Evolutionary conservation across 148 eudicot species (phyloP).

Genomic region (Limonium bicolor): DNA sequence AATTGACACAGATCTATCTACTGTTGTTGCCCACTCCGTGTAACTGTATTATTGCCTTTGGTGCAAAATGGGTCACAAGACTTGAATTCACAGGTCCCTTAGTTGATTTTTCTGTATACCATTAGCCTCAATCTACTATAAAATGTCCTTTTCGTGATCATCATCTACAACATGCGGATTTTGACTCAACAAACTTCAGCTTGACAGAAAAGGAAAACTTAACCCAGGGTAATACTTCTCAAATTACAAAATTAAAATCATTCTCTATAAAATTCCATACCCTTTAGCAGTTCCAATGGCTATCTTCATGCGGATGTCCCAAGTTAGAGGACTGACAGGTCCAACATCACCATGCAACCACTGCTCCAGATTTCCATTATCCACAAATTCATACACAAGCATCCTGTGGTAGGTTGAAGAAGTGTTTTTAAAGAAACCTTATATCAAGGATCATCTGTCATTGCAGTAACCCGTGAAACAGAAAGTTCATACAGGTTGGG

Average conservation of each 20-base stretch:
- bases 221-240: not conserved
- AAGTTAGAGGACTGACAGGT: conserved; percentile 59
- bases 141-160: no score
- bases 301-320: conserved; percentile 75
- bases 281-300: conserved; percentile 94
- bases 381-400: conserved; percentile 80
- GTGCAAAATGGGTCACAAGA: no score
- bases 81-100: no score
- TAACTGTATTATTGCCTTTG: no score
- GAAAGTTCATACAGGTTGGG: no score
- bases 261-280: conserved; percentile 19
- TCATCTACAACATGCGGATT: no score
- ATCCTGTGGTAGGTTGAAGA: conserved; percentile 23
- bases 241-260: not conserved
- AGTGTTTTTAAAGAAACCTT: not conserved
- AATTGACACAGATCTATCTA: no score
- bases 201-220: not conserved
- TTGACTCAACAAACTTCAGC: not conserved
- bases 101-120: no score
- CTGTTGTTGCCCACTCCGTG: no score
- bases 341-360: conserved; percentile 95
- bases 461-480: no score
- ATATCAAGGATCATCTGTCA: no score
- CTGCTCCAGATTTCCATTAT: conserved; percentile 91
- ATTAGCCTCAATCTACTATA: no score